Conservation (phyloP, 2,329 filamentous ascomycete species). For the Simplicillium aogashimaense region DNA sequence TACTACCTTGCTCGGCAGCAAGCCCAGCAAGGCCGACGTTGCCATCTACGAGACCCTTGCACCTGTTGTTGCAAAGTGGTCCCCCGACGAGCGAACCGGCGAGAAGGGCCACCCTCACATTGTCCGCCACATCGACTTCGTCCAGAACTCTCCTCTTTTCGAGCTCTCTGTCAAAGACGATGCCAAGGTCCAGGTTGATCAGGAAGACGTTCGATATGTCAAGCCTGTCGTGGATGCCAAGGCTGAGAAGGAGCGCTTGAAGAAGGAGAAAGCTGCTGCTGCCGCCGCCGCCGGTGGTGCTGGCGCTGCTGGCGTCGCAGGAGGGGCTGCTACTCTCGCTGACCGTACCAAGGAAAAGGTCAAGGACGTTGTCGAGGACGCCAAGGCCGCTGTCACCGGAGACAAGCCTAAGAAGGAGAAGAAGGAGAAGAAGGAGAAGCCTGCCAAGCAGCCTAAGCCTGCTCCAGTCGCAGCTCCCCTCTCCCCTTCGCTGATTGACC, state of each 20-base stretch:
- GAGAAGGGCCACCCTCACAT: constrained; percentile 85
- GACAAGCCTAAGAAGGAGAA: constrained; percentile 68
- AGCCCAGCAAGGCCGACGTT: constrained; percentile 81
- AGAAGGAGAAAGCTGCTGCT: constrained; percentile 83
- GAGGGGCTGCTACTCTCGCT: constrained; percentile 35
- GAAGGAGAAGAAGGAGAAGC: constrained; percentile 88
- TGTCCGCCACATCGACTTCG: constrained; percentile 85
- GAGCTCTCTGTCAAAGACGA: constrained; percentile 57
- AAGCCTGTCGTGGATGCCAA: constrained; percentile 85
- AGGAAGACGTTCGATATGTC: constrained; percentile 72
- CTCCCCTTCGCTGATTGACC: constrained; percentile 80
- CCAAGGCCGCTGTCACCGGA: constrained; percentile 24
- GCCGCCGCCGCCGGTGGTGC: constrained; percentile 40
- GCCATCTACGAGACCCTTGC: constrained; percentile 73
- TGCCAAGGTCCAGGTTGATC: constrained; percentile 71
- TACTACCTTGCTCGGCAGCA: constrained; percentile 80
- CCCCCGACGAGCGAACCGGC: constrained; percentile 76
- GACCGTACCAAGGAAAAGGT: constrained; percentile 53
- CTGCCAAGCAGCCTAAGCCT: constrained; percentile 62
- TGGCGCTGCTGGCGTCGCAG: constrained; percentile 35
- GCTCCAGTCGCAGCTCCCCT: constrained; percentile 63
- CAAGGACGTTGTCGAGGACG: constrained; percentile 43
- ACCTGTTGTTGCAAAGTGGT: constrained; percentile 70
- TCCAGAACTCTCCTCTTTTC: constrained; percentile 78
- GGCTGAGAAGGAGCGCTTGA: constrained; percentile 91